phyloP scores from a whole-genome alignment of 2,329 filamentous ascomycete species.

The Orbilia blumenaviensis region DNA sequence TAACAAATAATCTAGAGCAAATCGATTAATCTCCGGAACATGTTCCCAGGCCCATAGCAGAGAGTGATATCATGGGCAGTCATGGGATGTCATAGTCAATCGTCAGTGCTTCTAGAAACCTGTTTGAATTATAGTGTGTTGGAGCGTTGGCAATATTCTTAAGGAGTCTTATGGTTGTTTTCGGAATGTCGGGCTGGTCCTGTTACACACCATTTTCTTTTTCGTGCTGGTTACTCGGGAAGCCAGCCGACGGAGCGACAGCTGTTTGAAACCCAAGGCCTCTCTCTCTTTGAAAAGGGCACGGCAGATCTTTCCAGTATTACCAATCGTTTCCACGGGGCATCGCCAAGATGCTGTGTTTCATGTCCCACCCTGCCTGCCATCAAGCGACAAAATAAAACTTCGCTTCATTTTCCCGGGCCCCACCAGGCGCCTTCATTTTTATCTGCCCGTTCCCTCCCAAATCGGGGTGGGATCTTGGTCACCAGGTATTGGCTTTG shows the following conservation, averaged over 20 bases:
- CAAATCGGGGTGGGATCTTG: neutral
- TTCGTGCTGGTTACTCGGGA: constrained; percentile 34
- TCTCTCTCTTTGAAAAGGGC: neutral
- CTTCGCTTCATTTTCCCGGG: constrained; percentile 27
- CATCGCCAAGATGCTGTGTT: constrained; percentile 26
- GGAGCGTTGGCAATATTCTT: constrained; percentile 5
- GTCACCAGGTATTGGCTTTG: neutral
- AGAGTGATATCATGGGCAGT: constrained; percentile 11
- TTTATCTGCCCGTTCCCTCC: neutral
- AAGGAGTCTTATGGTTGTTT: neutral
- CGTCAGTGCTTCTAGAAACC: neutral
- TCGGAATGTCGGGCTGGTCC: constrained; percentile 36
- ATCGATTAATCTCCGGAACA: neutral
- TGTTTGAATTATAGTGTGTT: neutral
- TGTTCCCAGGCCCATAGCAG: neutral
- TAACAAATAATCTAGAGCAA: neutral
- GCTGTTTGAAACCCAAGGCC: neutral
- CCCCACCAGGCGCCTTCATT: neutral
- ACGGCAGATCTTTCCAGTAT: constrained; percentile 3
- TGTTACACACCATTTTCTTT: constrained; percentile 36
- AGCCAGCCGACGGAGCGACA: constrained; percentile 43
- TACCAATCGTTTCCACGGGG: neutral
- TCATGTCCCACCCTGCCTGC: constrained; percentile 5
- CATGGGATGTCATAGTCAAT: neutral
- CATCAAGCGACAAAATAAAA: constrained; percentile 18